These are phyloP conservation scores for Populus pruinosa DNA, from an alignment of 345 rosid species.

Conservation along the genomic window DNA sequence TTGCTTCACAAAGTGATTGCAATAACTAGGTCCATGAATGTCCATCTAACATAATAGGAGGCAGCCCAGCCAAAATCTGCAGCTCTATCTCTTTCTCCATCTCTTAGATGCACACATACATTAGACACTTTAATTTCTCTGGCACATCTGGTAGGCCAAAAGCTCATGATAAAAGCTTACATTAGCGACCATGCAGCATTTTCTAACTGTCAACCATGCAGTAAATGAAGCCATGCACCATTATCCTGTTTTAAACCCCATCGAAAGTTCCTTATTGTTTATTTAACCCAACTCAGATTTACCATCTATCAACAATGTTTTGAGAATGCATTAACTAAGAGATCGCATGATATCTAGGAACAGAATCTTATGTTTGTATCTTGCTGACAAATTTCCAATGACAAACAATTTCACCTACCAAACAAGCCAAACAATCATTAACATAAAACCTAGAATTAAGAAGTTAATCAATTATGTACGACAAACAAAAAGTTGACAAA, in stretches of 20 bases:
- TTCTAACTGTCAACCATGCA: not conserved
- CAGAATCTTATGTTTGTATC: not conserved
- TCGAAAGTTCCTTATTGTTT: not conserved
- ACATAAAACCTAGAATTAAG: not conserved
- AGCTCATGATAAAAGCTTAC: not conserved
- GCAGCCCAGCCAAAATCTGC: too few species aligned
- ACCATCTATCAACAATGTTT: not conserved
- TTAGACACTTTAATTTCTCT: too few species aligned
- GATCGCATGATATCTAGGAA: not conserved
- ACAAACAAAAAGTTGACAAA: not conserved
- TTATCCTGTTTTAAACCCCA: not conserved
- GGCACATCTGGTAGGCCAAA: too few species aligned
- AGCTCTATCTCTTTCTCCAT: too few species aligned
- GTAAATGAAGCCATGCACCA: not conserved
- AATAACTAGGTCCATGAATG: too few species aligned
- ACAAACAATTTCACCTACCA: not conserved
- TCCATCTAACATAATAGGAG: too few species aligned
- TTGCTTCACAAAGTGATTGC: too few species aligned
- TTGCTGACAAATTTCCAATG: not conserved
- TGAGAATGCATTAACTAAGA: not conserved
- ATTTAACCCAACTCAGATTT: not conserved
- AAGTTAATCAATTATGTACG: not conserved
- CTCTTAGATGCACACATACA: too few species aligned
- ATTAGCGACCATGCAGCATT: not conserved
- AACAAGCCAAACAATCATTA: not conserved